Percentiles rank a stretch among this genome's conserved stretches.
Evolutionary conservation across 2,329 filamentous ascomycete genomes (phyloP).

Genomic region (Cercospora canescens): DNA sequence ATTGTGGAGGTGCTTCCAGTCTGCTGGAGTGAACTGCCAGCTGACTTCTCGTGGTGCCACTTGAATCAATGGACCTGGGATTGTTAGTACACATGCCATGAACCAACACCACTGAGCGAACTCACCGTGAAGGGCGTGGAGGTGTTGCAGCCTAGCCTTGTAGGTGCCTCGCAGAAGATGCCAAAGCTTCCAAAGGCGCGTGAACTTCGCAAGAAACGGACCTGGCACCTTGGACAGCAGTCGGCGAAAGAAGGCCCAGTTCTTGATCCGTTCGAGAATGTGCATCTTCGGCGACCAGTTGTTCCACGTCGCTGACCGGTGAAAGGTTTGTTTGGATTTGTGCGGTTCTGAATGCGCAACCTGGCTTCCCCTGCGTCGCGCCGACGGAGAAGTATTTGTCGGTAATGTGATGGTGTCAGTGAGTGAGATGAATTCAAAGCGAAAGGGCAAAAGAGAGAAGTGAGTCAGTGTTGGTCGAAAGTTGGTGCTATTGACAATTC

Average conservation of each 20-base stretch:
- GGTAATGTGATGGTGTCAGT: background rate
- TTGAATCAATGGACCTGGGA: slow-evolving; percentile 22
- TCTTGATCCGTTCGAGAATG: slow-evolving; percentile 1
- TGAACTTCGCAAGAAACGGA: slow-evolving; percentile 24
- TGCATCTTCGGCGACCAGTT: background rate
- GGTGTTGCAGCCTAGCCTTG: slow-evolving; percentile 12
- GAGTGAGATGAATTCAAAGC: background rate
- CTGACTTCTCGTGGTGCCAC: slow-evolving; percentile 14
- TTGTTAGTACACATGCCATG: slow-evolving; percentile 1
- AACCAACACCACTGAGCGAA: background rate
- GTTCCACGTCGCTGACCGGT: background rate
- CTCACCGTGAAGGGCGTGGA: slow-evolving; percentile 22
- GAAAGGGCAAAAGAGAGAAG: background rate
- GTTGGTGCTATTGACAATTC: background rate
- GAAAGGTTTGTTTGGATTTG: background rate
- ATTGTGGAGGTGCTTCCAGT: background rate
- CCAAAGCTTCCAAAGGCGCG: slow-evolving; percentile 22
- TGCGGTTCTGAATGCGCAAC: background rate
- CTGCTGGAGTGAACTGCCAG: background rate
- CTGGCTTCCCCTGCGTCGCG: background rate
- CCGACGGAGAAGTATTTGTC: background rate
- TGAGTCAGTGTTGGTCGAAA: background rate
- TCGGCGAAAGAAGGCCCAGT: slow-evolving; percentile 7
- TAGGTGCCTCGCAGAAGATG: slow-evolving; percentile 24
- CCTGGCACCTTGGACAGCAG: slow-evolving; percentile 20